A percentile compares a stretch with the other conserved stretches of the same genome.
These are phyloP conservation scores for Pyrus pyrifolia DNA, from an alignment of 306 rosid species.

Conservation along the genomic window DNA sequence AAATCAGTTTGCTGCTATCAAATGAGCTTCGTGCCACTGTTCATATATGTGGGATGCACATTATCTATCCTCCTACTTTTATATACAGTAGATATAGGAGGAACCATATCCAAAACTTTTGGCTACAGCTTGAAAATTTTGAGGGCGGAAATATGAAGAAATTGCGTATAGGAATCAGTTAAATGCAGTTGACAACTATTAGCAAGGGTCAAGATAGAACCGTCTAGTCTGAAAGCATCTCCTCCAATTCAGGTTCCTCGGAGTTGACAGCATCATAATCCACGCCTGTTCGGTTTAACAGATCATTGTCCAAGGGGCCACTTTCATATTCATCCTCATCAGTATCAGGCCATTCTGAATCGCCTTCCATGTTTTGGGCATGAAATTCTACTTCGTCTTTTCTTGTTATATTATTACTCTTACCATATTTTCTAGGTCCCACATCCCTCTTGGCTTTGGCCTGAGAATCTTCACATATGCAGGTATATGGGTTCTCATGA, in stretches of 20 bases:
- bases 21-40: not conserved
- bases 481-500: slow-evolving; percentile 89
- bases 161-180: slow-evolving; percentile 10
- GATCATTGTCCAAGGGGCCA: slow-evolving; percentile 46
- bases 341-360: slow-evolving; percentile 52
- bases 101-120: not conserved
- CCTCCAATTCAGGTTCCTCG: slow-evolving; percentile 85
- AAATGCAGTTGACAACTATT: slow-evolving; percentile 3
- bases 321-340: slow-evolving; percentile 69
- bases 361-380: slow-evolving; percentile 45
- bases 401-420: slow-evolving; percentile 29
- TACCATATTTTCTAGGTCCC: slow-evolving; percentile 48
- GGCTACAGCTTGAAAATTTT: slow-evolving; percentile 15
- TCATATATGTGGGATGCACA: not conserved
- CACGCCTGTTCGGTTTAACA: slow-evolving; percentile 36
- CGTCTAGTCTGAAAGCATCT: slow-evolving; percentile 74
- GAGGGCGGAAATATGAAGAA: slow-evolving; percentile 3
- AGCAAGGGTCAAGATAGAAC: slow-evolving; percentile 8
- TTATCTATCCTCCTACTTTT: slow-evolving; percentile 11
- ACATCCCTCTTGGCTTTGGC: slow-evolving; percentile 35
- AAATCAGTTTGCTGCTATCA: slow-evolving; percentile 2
- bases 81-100: slow-evolving; percentile 8
- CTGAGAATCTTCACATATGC: slow-evolving; percentile 77
- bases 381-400: slow-evolving; percentile 31
- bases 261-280: slow-evolving; percentile 63